A percentile compares a stretch with the other conserved stretches of the same genome.
Conservation (phyloP, 805 yeast genomes). For the Zygosaccharomyces bailii region DNA sequence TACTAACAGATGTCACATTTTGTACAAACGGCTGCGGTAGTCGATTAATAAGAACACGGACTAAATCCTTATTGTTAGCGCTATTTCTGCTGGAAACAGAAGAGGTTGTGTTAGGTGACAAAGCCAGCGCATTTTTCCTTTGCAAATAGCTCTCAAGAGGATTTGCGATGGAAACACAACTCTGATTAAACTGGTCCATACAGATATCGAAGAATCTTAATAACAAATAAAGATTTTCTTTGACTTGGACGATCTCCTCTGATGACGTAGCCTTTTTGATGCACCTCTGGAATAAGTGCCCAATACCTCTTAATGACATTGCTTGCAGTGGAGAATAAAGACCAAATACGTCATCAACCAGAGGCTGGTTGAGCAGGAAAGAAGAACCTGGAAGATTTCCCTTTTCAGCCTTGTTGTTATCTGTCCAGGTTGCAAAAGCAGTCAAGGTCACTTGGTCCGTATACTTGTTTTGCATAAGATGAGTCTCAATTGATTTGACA, state of each 20-base stretch:
- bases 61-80: constrained; percentile 19
- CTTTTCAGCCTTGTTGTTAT: constrained; percentile 9
- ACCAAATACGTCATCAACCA: constrained; percentile 33
- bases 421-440: constrained; percentile 23
- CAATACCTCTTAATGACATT: constrained; percentile 33
- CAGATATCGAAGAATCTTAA: constrained; percentile 33
- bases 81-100: constrained; percentile 7
- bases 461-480: constrained; percentile 30
- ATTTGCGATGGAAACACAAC: constrained; percentile 24
- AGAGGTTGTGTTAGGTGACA: constrained; percentile 5
- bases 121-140: constrained; percentile 13
- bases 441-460: constrained; percentile 25
- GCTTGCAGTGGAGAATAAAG: constrained; percentile 30
- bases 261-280: constrained; percentile 11
- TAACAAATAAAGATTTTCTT: constrained; percentile 30
- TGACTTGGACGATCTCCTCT: constrained; percentile 16
- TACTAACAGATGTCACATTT: constrained; percentile 19
- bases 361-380: constrained; percentile 20
- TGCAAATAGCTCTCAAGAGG: constrained; percentile 27
- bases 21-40: constrained; percentile 28
- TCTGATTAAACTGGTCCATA: constrained; percentile 21
- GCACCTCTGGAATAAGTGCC: constrained; percentile 23
- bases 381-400: constrained; percentile 7
- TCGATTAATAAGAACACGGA: constrained; percentile 19
- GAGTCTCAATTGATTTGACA: constrained; percentile 28